Percentiles rank a stretch among this genome's conserved stretches.
These are phyloP conservation scores for Pythium monospermum DNA, from an alignment of 352 stramenopile species.

Conservation along the genomic window DNA sequence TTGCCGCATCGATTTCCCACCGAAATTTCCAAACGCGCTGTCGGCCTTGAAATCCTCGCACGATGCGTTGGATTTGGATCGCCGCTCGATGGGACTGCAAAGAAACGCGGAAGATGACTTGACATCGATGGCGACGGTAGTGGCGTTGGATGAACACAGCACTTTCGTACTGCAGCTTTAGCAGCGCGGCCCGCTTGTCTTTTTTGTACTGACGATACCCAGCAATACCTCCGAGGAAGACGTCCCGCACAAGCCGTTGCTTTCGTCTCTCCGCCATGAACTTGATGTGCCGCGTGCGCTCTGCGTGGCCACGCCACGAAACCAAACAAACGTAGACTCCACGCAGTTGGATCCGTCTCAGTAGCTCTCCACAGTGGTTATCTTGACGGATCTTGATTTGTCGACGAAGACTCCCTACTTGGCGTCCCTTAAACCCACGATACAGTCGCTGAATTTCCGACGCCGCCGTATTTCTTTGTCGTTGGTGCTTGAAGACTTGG, in stretches of 20 bases:
- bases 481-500: slow-evolving; percentile 37
- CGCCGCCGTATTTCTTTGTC: slow-evolving; percentile 22
- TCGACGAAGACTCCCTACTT: slow-evolving; percentile 9
- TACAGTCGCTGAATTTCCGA: slow-evolving; percentile 50
- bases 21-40: slow-evolving; percentile 30
- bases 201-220: slow-evolving; percentile 22
- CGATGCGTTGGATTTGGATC: slow-evolving; percentile 50
- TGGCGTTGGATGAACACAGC: slow-evolving; percentile 66
- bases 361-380: slow-evolving; percentile 20
- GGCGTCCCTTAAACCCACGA: slow-evolving; percentile 36
- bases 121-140: slow-evolving; percentile 50
- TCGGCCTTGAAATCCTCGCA: slow-evolving; percentile 40
- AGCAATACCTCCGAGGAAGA: slow-evolving; percentile 19
- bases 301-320: slow-evolving; percentile 19
- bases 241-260: neutral
- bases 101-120: slow-evolving; percentile 35
- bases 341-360: slow-evolving; percentile 29
- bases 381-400: slow-evolving; percentile 32
- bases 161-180: slow-evolving; percentile 30
- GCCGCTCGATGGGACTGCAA: slow-evolving; percentile 39
- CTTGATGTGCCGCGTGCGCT: slow-evolving; percentile 29
- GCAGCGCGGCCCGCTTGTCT: slow-evolving; percentile 32
- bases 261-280: slow-evolving; percentile 23
- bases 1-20: slow-evolving; percentile 37
- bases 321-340: slow-evolving; percentile 26